A percentile compares a stretch with the other conserved stretches of the same genome.
Conservation (phyloP, 768 basidiomycete species). For the Boletus reticuloceps region DNA sequence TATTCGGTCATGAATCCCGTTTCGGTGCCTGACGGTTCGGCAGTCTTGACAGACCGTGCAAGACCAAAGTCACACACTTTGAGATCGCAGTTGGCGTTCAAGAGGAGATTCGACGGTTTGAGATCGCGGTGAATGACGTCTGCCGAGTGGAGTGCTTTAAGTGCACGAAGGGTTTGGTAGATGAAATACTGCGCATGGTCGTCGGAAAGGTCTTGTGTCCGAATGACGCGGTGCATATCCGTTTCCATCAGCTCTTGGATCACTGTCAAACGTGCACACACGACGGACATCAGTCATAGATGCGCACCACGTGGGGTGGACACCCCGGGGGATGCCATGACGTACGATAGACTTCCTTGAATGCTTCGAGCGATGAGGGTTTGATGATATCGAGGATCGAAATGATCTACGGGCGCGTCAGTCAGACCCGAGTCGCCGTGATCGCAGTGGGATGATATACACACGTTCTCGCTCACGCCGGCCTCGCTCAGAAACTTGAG, state of each 20-base stretch:
- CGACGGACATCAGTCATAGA: slow-evolving; percentile 1
- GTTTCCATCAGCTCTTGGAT: slow-evolving; percentile 95
- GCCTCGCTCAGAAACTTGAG: slow-evolving; percentile 84
- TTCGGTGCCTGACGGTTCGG: slow-evolving; percentile 80
- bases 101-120: slow-evolving; percentile 94
- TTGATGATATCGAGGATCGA: slow-evolving; percentile 88
- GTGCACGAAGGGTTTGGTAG: slow-evolving; percentile 90
- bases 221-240: slow-evolving; percentile 95
- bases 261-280: slow-evolving; percentile 40
- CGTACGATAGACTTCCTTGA: slow-evolving; percentile 82
- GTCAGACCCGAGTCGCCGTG: background rate
- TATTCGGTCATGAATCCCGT: slow-evolving; percentile 96
- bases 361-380: slow-evolving; percentile 73
- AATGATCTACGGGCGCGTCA: slow-evolving; percentile 58
- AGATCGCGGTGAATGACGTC: slow-evolving; percentile 96
- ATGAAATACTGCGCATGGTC: slow-evolving; percentile 95
- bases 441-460: background rate
- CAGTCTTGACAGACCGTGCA: slow-evolving; percentile 84
- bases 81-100: slow-evolving; percentile 96
- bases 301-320: background rate
- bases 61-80: slow-evolving; percentile 96
- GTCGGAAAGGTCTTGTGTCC: slow-evolving; percentile 92
- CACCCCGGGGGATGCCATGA: slow-evolving; percentile 10
- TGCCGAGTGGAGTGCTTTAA: slow-evolving; percentile 95
- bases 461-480: slow-evolving; percentile 85